Evolutionary conservation across 1,139 yeast species (phyloP).

Genomic region (Lodderomyces jiufengensis): DNA sequence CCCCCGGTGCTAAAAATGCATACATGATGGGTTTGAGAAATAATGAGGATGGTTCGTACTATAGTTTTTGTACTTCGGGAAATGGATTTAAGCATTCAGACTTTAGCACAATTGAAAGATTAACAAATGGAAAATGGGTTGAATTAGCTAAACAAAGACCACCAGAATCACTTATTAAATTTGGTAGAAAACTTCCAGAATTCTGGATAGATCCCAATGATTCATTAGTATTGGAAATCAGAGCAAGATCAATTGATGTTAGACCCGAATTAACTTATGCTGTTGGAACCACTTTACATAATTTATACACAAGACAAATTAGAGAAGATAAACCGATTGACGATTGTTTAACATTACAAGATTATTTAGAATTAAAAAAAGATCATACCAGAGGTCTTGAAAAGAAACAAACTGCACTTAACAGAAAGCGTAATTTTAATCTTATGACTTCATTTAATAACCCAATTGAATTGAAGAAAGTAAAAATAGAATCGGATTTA

Average conservation of each 20-base stretch:
- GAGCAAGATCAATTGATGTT: slow-evolving; percentile 70
- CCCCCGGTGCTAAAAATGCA: slow-evolving; percentile 69
- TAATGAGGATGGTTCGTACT: slow-evolving; percentile 26
- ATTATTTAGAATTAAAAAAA: slow-evolving; percentile 40
- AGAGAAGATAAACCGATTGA: slow-evolving; percentile 64
- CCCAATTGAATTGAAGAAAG: slow-evolving; percentile 8
- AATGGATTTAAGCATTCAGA: slow-evolving; percentile 76
- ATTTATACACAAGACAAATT: slow-evolving; percentile 67
- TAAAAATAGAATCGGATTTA: slow-evolving; percentile 18
- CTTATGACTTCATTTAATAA: slow-evolving; percentile 13
- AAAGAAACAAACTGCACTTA: slow-evolving; percentile 28
- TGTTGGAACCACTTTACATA: slow-evolving; percentile 68
- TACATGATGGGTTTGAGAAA: slow-evolving; percentile 68
- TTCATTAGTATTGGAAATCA: slow-evolving; percentile 79
- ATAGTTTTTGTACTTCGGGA: slow-evolving; percentile 76
- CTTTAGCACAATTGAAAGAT: slow-evolving; percentile 53
- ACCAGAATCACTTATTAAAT: slow-evolving; percentile 43
- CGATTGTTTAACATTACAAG: slow-evolving; percentile 56
- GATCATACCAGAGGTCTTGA: slow-evolving; percentile 21
- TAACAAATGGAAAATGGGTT: slow-evolving; percentile 63
- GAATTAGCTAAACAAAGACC: slow-evolving; percentile 31
- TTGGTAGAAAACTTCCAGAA: slow-evolving; percentile 62
- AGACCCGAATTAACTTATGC: slow-evolving; percentile 49
- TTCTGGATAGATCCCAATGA: slow-evolving; percentile 79
- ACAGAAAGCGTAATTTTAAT: slow-evolving; percentile 10